These are phyloP conservation scores for Stachybotrys echinatus DNA, from an alignment of 2,329 filamentous ascomycete genomes.

Conservation along the genomic window DNA sequence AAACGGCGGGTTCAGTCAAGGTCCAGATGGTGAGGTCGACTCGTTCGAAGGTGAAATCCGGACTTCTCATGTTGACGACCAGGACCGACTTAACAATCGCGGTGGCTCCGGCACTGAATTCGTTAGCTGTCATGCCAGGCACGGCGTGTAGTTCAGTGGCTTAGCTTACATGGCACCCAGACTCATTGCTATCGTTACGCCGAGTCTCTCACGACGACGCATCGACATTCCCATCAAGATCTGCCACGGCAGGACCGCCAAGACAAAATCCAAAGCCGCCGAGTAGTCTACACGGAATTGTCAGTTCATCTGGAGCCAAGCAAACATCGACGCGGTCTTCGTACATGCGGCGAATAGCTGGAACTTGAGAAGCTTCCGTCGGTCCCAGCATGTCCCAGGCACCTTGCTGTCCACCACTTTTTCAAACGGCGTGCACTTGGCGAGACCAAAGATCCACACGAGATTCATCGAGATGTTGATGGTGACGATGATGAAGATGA, in stretches of 20 bases:
- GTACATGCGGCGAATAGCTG: conserved; percentile 26
- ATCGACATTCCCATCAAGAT: conserved; percentile 26
- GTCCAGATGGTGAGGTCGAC: conserved; percentile 30
- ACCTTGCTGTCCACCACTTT: conserved; percentile 19
- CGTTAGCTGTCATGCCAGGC: not conserved
- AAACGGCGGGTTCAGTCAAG: conserved; percentile 25
- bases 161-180: conserved; percentile 23
- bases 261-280: conserved; percentile 24
- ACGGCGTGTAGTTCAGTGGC: not conserved
- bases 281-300: conserved; percentile 20
- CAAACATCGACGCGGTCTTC: not conserved
- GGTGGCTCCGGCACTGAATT: conserved; percentile 21
- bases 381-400: conserved; percentile 23
- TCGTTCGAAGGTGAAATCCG: conserved; percentile 26
- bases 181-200: conserved; percentile 29
- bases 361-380: conserved; percentile 14
- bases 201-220: conserved; percentile 24
- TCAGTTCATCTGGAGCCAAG: conserved; percentile 1
- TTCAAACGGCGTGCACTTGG: conserved; percentile 22
- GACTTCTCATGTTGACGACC: conserved; percentile 22
- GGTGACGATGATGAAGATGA: conserved; percentile 25
- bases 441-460: conserved; percentile 26
- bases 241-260: conserved; percentile 26
- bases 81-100: conserved; percentile 28
- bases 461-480: conserved; percentile 27